Percentiles rank a stretch among this genome's conserved stretches.
phyloP scores from a whole-genome alignment of 805 yeast genomes.

The Yarrowia phangngaensis region DNA sequence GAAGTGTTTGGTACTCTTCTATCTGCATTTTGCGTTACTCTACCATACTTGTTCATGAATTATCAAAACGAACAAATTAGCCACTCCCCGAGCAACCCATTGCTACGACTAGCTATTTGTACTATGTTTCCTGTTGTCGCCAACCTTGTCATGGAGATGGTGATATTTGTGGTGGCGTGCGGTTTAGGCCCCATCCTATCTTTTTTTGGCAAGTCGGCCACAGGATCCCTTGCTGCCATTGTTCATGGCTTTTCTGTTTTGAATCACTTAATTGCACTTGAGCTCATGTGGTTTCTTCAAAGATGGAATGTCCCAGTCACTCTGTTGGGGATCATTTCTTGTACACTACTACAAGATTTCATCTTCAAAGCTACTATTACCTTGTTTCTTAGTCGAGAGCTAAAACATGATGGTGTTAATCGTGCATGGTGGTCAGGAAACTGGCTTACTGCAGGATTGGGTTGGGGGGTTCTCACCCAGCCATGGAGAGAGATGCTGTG shows the following conservation, averaged over 20 bases:
- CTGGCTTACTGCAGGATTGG: conserved; percentile 64
- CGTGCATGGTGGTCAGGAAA: conserved; percentile 59
- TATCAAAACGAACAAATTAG: conserved; percentile 19
- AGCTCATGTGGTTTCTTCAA: conserved; percentile 65
- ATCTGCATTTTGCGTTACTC: conserved; percentile 50
- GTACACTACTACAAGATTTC: conserved; percentile 53
- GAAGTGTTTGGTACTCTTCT: conserved; percentile 62
- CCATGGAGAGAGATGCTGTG: conserved; percentile 83
- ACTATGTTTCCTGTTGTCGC: conserved; percentile 34
- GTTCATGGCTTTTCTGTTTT: conserved; percentile 55
- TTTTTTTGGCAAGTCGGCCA: conserved; percentile 46
- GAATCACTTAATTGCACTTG: conserved; percentile 54
- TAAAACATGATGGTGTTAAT: conserved; percentile 54
- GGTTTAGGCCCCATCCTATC: conserved; percentile 36
- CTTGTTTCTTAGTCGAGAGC: conserved; percentile 57
- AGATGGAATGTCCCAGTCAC: conserved; percentile 61
- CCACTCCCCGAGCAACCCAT: conserved; percentile 45
- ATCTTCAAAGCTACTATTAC: conserved; percentile 53
- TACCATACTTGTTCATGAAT: conserved; percentile 70
- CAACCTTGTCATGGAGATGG: conserved; percentile 34
- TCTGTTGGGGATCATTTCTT: conserved; percentile 56
- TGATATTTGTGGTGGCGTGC: conserved; percentile 42
- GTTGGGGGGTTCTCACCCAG: conserved; percentile 77
- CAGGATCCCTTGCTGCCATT: conserved; percentile 52
- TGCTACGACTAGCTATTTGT: conserved; percentile 50